A percentile compares a stretch with the other conserved stretches of the same genome.
Evolutionary conservation across 495 filamentous ascomycete genomes (phyloP).

Genomic region (Usnea hakonensis): DNA sequence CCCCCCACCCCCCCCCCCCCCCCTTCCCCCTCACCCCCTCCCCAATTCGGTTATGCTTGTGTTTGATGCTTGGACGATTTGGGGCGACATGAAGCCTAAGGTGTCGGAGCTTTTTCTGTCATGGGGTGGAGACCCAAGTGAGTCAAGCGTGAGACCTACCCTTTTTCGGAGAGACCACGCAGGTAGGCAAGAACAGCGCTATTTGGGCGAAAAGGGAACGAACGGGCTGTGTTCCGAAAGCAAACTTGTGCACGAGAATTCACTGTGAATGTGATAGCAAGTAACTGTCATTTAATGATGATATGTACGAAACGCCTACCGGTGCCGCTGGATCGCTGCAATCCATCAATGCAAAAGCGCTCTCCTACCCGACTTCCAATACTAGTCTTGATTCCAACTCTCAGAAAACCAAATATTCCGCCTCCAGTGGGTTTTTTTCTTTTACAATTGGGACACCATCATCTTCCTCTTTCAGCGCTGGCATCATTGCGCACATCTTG

Average conservation of each 20-base stretch:
- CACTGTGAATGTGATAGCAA: background rate
- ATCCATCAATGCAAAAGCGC: background rate
- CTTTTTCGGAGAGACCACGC: background rate
- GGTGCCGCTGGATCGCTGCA: conserved; percentile 4
- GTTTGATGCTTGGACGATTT: no score
- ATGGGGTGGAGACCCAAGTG: no score
- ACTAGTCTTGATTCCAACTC: background rate
- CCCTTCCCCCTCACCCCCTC: no score
- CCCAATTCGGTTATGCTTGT: no score
- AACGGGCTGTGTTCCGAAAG: background rate
- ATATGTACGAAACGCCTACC: background rate
- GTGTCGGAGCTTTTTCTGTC: no score
- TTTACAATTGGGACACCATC: background rate
- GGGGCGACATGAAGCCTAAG: no score
- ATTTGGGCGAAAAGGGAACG: background rate
- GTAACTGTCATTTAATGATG: background rate
- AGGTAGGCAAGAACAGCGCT: background rate
- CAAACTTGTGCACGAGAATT: background rate
- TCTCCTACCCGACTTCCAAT: background rate
- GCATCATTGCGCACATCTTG: conserved; percentile 6
- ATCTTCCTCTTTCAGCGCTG: conserved; percentile 10
- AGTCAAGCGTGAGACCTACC: no score
- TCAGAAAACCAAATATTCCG: background rate
- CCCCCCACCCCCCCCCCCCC: no score
- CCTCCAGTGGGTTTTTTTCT: background rate